Conservation (phyloP, 148 eudicot genomes). For the Agrostemma githago region DNA sequence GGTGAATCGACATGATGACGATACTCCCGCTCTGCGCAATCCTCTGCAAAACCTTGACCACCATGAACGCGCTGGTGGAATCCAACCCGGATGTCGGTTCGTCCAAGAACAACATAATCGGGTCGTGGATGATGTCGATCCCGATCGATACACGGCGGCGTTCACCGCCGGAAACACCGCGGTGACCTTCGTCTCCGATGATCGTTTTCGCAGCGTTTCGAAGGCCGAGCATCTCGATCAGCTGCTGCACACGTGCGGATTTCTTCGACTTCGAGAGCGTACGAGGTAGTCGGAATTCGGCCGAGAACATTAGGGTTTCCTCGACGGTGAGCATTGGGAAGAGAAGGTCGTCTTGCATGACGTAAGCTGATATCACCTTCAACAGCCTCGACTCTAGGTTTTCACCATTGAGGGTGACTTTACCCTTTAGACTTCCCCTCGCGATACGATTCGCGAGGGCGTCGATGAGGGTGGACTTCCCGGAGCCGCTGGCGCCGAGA, state of each 20-base stretch:
- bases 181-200: conserved; percentile 95
- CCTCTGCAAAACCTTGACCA: conserved; percentile 65
- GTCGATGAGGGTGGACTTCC: conserved; percentile 82
- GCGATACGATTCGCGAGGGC: conserved; percentile 86
- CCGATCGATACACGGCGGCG: conserved; percentile 83
- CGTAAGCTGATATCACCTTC: conserved; percentile 83
- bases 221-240: conserved; percentile 79
- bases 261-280: conserved; percentile 66
- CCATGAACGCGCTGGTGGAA: conserved; percentile 83
- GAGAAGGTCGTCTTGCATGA: conserved; percentile 85
- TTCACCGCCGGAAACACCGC: conserved; percentile 90
- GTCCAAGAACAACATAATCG: conserved; percentile 70
- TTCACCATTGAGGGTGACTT: conserved; percentile 64
- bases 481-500: conserved; percentile 81
- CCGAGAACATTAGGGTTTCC: conserved; percentile 76
- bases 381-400: conserved; percentile 51
- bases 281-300: conserved; percentile 74
- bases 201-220: conserved; percentile 71
- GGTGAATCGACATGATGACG: conserved; percentile 81
- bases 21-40: conserved; percentile 88
- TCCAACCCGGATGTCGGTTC: conserved; percentile 94
- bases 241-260: conserved; percentile 53
- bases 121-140: conserved; percentile 81
- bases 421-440: conserved; percentile 60
- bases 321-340: conserved; percentile 88